A percentile compares a stretch with the other conserved stretches of the same genome.
These are phyloP conservation scores for Neckera pumila DNA, from an alignment of 225 moss, liverwort and hornwort species.

Conservation along the genomic window DNA sequence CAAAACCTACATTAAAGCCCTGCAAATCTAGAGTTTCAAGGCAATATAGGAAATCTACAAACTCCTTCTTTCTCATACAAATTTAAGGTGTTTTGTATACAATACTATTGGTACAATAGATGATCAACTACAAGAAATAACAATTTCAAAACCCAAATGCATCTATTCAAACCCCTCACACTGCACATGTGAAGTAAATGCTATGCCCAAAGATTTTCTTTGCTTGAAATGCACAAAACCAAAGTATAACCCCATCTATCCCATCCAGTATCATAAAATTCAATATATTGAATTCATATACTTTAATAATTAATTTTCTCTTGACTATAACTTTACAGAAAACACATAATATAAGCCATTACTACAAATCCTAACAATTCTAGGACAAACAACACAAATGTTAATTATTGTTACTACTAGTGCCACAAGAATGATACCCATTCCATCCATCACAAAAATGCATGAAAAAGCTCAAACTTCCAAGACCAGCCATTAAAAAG, in stretches of 20 bases:
- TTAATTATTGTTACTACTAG: rapidly evolving
- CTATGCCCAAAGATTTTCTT: rapidly evolving
- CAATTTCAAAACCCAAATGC: rapidly evolving
- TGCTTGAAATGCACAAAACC: rapidly evolving
- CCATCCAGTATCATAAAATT: neutral
- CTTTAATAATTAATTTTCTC: rapidly evolving
- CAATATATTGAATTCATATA: neutral
- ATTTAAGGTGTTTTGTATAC: too few relatives aligned
- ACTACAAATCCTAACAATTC: neutral
- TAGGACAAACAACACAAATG: neutral
- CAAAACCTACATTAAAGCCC: too few relatives aligned
- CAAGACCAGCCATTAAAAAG: rapidly evolving
- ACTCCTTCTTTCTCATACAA: too few relatives aligned
- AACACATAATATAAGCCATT: neutral
- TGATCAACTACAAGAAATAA: neutral
- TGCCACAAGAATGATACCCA: rapidly evolving
- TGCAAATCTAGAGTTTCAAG: too few relatives aligned
- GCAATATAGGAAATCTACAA: too few relatives aligned
- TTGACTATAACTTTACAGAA: neutral
- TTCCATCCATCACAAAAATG: neutral
- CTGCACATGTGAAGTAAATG: neutral
- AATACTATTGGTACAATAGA: neutral
- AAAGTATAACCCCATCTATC: neutral
- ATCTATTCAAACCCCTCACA: rapidly evolving
- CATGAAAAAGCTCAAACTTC: neutral